Evolutionary conservation across 1,284 basidiomycete genomes (phyloP).

Genomic region (Trichosporon ovoides): DNA sequence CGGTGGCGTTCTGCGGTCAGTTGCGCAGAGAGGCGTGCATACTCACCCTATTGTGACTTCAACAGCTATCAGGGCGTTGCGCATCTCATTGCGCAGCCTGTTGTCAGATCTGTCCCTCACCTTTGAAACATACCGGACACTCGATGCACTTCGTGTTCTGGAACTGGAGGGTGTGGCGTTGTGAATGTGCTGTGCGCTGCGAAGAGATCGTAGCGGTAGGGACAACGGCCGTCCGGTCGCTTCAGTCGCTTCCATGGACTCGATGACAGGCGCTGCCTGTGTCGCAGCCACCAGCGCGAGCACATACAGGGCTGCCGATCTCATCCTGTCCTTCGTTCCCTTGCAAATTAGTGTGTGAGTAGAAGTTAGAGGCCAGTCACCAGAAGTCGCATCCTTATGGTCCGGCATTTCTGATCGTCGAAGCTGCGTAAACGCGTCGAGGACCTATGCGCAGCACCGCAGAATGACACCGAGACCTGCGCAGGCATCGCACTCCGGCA

Average conservation of each 20-base stretch:
- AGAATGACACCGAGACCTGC: no score
- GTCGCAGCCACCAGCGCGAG: not conserved
- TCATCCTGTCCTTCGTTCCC: not conserved
- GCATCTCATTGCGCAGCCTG: conserved; percentile 1
- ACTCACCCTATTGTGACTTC: not conserved
- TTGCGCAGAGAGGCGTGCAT: not conserved
- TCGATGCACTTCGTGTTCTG: not conserved
- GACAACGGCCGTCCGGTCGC: no score
- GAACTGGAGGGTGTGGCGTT: no score
- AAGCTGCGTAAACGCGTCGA: no score
- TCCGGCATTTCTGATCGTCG: no score
- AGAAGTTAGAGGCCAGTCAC: not conserved
- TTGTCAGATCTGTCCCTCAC: not conserved
- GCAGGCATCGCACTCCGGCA: no score
- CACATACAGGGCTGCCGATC: not conserved
- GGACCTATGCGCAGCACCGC: no score
- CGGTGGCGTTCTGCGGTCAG: conserved; percentile 37
- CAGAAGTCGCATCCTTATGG: not conserved
- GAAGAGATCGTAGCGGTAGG: no score
- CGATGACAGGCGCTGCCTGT: not conserved
- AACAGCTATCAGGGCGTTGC: not conserved
- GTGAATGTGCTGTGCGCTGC: no score
- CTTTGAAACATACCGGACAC: not conserved
- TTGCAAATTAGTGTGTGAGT: not conserved
- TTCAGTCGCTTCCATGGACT: not conserved